Evolutionary conservation across 768 basidiomycete species (phyloP), one percentile per base, ranked within the genome.

Genomic region (Calocybe gangraenosa): DNA sequence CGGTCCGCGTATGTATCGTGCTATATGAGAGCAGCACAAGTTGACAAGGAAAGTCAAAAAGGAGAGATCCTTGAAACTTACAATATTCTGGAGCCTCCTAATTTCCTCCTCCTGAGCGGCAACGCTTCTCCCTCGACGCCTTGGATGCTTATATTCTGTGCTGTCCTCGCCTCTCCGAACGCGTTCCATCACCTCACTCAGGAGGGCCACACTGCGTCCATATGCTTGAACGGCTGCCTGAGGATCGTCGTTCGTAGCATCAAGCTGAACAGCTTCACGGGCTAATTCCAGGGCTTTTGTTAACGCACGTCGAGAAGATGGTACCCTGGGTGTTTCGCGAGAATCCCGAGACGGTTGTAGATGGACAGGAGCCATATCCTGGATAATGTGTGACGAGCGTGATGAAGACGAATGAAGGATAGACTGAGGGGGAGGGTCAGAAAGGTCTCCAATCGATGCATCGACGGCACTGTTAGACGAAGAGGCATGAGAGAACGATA

Each of bases 1-100:
- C 92, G 81, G 64, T 95, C 90, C 47, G 88, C 90, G 63, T 95
- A 95, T 7, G 92, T 94, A 64, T 95, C 92, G 60, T 94, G 92
- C 92, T 93, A 62, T 41, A 32, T 35, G 17, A 47, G 3, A 31
- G 40, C 33, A 44, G 50, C 48, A 42, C 19, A 14, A 51, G 22
- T 20, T 48, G 30, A 18, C 37, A 46, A 33, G n/a, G 37, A 23
- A 15, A 13, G 37, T 42, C 23, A 41, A 49, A 23, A 47, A 39
- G 22, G 31, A 33, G n/a, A 28, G 25, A 28, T 21, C n/a, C 20
- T 30, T 53, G 11, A 37, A 30, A 61, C 91, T 70, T 66, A 92
- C 92, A 54, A 95, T 95, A 52, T 87, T 87, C 66, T 87, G 86
- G 46, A 95, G 67, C 53, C 92, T 71, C 54, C 82, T 74, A 38